Percentiles rank a stretch among this genome's conserved stretches.
Evolutionary conservation across 306 rosid genomes (phyloP).

Genomic region (Sphenostylis stenocarpa): DNA sequence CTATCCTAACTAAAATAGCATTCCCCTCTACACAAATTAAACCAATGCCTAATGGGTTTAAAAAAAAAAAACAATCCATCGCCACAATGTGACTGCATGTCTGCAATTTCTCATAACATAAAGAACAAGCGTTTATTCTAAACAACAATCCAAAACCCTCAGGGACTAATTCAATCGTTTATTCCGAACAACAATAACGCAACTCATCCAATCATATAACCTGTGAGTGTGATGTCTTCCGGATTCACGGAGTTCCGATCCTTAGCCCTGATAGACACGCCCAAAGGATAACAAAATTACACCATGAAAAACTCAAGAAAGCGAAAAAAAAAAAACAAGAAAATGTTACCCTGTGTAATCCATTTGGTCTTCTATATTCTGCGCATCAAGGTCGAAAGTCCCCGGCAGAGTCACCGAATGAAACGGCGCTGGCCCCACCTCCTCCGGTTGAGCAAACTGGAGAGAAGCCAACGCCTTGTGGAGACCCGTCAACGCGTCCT

Average conservation of each 20-base stretch:
- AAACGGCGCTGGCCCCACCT: conserved; percentile 66
- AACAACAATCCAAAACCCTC: background rate
- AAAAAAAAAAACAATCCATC: background rate
- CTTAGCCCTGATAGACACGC: conserved; percentile 40
- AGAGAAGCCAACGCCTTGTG: conserved; percentile 53
- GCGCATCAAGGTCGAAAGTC: conserved; percentile 66
- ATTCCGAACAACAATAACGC: background rate
- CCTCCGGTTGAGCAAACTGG: conserved; percentile 64
- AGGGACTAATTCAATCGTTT: background rate
- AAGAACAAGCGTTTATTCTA: background rate
- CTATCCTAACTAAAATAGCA: background rate
- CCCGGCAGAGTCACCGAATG: conserved; percentile 69
- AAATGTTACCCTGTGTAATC: conserved; percentile 45
- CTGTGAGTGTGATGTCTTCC: conserved; percentile 77
- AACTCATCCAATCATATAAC: conserved; percentile 33
- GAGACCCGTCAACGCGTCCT: conserved; percentile 41
- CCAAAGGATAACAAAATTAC: background rate
- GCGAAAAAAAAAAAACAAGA: background rate
- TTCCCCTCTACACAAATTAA: background rate
- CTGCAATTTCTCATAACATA: background rate
- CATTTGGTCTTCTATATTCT: conserved; percentile 40
- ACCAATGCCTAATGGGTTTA: background rate
- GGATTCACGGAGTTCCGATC: conserved; percentile 53
- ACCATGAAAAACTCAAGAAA: background rate
- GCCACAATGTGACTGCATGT: background rate